Percentiles rank a stretch among this genome's conserved stretches.
Conservation (phyloP, 1,284 basidiomycete species). For the Rhizopogon parksii region DNA sequence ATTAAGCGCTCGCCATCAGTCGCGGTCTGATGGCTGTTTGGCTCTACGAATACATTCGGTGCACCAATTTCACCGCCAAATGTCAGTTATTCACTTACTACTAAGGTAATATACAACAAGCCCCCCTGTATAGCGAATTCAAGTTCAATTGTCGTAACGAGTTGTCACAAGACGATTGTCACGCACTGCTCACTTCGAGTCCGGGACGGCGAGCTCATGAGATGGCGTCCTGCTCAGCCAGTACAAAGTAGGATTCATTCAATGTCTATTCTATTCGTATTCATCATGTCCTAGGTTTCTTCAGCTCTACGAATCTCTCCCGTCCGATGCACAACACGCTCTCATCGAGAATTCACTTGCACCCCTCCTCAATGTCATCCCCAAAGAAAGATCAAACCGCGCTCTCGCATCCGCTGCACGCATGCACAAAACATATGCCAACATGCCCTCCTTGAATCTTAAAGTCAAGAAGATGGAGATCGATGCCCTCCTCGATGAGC, state of each 20-base stretch:
- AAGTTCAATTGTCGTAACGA: too few species aligned
- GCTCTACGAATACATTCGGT: too few species aligned
- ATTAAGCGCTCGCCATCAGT: neutral
- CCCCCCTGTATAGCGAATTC: too few species aligned
- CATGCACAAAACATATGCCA: constrained; percentile 32
- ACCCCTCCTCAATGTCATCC: constrained; percentile 32
- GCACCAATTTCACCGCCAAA: too few species aligned
- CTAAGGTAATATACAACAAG: too few species aligned
- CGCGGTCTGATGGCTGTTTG: too few species aligned
- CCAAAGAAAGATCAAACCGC: constrained; percentile 29
- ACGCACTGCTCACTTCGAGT: neutral
- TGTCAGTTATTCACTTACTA: too few species aligned
- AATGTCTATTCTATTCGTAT: neutral
- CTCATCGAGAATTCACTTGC: constrained; percentile 40
- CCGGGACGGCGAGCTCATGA: neutral
- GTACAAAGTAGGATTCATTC: constrained; percentile 12
- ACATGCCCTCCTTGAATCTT: constrained; percentile 44
- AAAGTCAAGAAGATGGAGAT: constrained; percentile 48
- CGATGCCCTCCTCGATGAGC: constrained; percentile 40
- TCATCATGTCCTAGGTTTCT: constrained; percentile 29
- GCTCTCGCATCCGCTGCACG: constrained; percentile 29
- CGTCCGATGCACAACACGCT: constrained; percentile 36
- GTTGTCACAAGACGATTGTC: neutral
- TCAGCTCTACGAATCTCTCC: constrained; percentile 35
- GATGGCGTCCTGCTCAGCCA: constrained; percentile 15